Conservation (phyloP, 495 filamentous ascomycete genomes). For the Neurospora discreta region DNA sequence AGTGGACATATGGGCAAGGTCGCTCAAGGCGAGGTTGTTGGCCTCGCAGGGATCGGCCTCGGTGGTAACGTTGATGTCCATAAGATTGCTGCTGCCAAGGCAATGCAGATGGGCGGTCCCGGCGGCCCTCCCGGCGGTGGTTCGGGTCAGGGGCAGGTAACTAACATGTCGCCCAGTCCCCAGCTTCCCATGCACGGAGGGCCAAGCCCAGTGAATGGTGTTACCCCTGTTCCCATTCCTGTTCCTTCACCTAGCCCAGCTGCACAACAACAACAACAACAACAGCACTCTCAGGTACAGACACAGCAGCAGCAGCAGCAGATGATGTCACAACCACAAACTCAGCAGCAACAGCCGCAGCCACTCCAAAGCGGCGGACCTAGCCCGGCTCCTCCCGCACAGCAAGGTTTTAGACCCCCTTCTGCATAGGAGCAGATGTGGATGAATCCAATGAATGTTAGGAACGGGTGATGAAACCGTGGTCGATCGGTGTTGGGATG, state of each 20-base stretch:
- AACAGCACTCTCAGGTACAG: neutral
- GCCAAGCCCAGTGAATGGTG: neutral
- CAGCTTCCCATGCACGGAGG: constrained; percentile 1
- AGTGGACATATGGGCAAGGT: constrained; percentile 25
- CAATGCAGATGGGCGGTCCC: constrained; percentile 18
- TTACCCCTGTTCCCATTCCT: constrained; percentile 10
- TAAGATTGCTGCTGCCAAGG: constrained; percentile 24
- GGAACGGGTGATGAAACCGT: neutral
- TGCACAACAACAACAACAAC: constrained; percentile 1
- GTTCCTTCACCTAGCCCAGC: neutral
- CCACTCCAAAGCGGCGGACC: neutral
- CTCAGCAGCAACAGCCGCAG: neutral
- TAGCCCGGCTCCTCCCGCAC: neutral
- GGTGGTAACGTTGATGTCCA: constrained; percentile 24
- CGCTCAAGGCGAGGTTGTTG: constrained; percentile 19
- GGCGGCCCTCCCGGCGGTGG: neutral
- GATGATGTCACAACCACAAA: neutral
- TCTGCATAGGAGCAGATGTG: neutral
- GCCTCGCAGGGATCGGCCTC: constrained; percentile 27
- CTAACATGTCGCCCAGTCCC: constrained; percentile 13
- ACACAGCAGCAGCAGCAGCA: neutral
- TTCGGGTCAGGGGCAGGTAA: neutral
- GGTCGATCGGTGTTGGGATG: neutral
- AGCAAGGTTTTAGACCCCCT: neutral
- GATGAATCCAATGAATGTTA: neutral